Evolutionary conservation across 805 yeast species (phyloP).

Genomic region (Candida pseudoglaebosa): DNA sequence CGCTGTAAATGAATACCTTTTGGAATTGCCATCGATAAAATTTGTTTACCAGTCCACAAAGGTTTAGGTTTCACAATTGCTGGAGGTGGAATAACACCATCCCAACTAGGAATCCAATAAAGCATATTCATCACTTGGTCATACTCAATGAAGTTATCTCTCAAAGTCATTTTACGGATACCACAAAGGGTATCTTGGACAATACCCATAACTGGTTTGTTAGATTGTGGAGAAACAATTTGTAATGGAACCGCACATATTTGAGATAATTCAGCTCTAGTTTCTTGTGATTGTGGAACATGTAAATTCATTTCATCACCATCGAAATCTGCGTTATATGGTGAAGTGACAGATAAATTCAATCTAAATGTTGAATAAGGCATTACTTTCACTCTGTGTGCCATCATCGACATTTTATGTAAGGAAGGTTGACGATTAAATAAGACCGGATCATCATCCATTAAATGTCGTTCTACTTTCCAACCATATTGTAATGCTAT

Average conservation of each 20-base stretch:
- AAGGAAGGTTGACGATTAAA: slow-evolving; percentile 99
- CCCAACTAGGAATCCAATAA: slow-evolving; percentile 99
- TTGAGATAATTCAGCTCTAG: slow-evolving; percentile 92
- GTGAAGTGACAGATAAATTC: slow-evolving; percentile 95
- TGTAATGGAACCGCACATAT: slow-evolving; percentile 96
- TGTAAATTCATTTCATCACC: slow-evolving; percentile 99
- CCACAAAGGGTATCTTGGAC: slow-evolving; percentile 99
- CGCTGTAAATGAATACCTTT: slow-evolving; percentile 93
- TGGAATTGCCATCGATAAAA: slow-evolving; percentile 89
- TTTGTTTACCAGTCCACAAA: slow-evolving; percentile 96
- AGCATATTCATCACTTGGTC: slow-evolving; percentile 95
- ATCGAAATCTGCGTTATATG: slow-evolving; percentile 99
- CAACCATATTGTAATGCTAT: slow-evolving; percentile 97
- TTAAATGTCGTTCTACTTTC: slow-evolving; percentile 97
- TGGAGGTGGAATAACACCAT: slow-evolving; percentile 95
- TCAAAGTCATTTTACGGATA: slow-evolving; percentile 87
- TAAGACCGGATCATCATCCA: slow-evolving; percentile 96
- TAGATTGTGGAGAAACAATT: slow-evolving; percentile 97
- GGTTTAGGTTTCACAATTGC: slow-evolving; percentile 93
- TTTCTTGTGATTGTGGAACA: slow-evolving; percentile 97
- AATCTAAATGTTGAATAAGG: slow-evolving; percentile 97
- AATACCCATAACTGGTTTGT: slow-evolving; percentile 99
- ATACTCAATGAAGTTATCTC: slow-evolving; percentile 84
- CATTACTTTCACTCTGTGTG: slow-evolving; percentile 97
- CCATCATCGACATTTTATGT: slow-evolving; percentile 99